Base-by-base conservation (phyloP, 2,329 filamentous ascomycete genomes). In the Penicillium oxalicum region DNA sequence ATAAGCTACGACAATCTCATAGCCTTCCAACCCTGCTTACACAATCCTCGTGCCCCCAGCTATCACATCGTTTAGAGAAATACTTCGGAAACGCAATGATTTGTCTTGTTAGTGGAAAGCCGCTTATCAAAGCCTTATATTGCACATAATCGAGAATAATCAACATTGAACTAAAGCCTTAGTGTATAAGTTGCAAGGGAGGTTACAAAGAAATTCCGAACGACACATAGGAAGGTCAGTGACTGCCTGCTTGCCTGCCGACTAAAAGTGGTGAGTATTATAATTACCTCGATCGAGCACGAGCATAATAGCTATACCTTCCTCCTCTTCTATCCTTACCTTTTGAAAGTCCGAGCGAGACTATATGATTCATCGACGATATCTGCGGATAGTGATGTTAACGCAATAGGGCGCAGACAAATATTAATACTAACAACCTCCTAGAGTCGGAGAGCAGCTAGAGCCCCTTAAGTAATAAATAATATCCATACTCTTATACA, bases 1-100 rank as follows among this genome's bases (percentile, higher is more conserved):
- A 4, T 41, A 24, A 4, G 8, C 7, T 41, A 1, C 27, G 28
- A 33, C 12, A 41, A 41, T 11, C 40, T 41, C 32, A 1, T 27
- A 12, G 28, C 40, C 13, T 5, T 41, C 40, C n/a, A 41, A 37
- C 12, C 40, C 48, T n/a, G 48, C 45, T 48, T 26, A 29, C 25
- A 48, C 9, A 11, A 48, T 44, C 32, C 40, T 48, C 6, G 29
- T 45, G 32, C 29, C 27, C n/a, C 41, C 36, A 37, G 34, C 13
- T 5, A 50, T 40, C 11, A 40, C 28, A 29, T 18, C 27, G 64
- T 11, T 80, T 77, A 77, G 74, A 73, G 53, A 59, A 70, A 55
- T 52, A 75, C 18, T 80, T 80, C 50, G 66, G 27, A 45, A 42
- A 45, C 4, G 28, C 37, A 39, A 11, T 2, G 9, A 39, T 39